phyloP scores from a whole-genome alignment of 2,329 filamentous ascomycete genomes.

The Lomentospora prolificans region DNA sequence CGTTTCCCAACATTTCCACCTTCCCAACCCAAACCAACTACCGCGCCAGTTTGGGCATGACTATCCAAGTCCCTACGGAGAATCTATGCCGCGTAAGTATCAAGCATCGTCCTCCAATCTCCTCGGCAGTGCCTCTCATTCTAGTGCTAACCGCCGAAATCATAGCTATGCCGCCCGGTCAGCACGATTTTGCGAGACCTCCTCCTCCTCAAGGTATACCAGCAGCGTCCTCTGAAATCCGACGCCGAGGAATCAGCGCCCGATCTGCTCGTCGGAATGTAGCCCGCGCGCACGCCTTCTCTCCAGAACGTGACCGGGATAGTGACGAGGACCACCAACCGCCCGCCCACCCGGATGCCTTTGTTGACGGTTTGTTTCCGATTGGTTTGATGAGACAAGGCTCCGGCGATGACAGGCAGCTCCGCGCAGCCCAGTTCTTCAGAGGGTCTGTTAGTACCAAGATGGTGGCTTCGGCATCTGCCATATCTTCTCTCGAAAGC shows the following conservation, averaged over 20 bases:
- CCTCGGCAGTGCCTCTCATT: too few species aligned
- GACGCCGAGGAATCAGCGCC: neutral
- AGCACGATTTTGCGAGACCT: neutral
- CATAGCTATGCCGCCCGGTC: neutral
- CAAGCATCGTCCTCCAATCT: neutral
- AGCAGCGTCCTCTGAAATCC: neutral
- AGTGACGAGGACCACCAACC: constrained; percentile 2
- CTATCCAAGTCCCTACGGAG: neutral
- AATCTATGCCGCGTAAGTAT: constrained; percentile 3
- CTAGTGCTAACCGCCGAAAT: neutral
- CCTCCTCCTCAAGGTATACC: neutral
- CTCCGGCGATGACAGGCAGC: constrained; percentile 5
- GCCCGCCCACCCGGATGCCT: neutral
- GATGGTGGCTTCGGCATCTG: constrained; percentile 36
- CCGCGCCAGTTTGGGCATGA: neutral
- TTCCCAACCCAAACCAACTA: constrained; percentile 1
- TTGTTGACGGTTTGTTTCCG: neutral
- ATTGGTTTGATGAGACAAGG: neutral
- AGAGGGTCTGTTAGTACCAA: constrained; percentile 33
- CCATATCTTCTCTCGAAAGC: constrained; percentile 35
- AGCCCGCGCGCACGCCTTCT: neutral
- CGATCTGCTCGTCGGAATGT: neutral
- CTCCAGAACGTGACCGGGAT: constrained; percentile 4
- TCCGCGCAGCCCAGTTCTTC: constrained; percentile 26
- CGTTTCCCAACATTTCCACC: neutral